phyloP scores from a whole-genome alignment of 2,329 filamentous ascomycete genomes.

The Mycocentrospora acerina region DNA sequence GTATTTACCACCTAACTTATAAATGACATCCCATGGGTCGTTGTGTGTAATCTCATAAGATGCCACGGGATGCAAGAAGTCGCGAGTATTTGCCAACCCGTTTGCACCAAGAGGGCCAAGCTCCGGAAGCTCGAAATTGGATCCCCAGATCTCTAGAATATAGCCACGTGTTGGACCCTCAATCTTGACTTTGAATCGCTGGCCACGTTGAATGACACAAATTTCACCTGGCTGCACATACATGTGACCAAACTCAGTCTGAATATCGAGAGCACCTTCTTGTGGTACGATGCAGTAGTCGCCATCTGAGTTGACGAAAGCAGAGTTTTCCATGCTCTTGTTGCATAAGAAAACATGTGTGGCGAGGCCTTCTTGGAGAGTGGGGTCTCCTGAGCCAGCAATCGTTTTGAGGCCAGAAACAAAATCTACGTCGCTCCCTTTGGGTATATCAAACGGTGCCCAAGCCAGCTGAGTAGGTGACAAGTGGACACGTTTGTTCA shows the following conservation, averaged over 20 bases:
- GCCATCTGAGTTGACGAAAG: slow-evolving; percentile 65
- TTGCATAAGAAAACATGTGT: slow-evolving; percentile 39
- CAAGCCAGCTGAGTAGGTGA: slow-evolving; percentile 42
- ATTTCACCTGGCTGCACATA: slow-evolving; percentile 79
- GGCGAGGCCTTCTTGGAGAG: slow-evolving; percentile 38
- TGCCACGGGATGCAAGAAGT: slow-evolving; percentile 74
- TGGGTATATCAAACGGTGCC: slow-evolving; percentile 41
- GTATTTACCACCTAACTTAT: slow-evolving; percentile 63
- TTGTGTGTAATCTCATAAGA: slow-evolving; percentile 56
- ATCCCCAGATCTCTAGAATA: slow-evolving; percentile 57
- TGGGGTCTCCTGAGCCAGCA: slow-evolving; percentile 43
- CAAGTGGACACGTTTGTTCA: slow-evolving; percentile 40
- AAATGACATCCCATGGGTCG: slow-evolving; percentile 48
- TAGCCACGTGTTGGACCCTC: slow-evolving; percentile 68
- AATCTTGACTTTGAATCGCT: slow-evolving; percentile 72
- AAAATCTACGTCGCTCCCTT: slow-evolving; percentile 38
- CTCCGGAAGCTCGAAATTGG: slow-evolving; percentile 42
- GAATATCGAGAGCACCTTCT: slow-evolving; percentile 71
- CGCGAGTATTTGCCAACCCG: slow-evolving; percentile 48
- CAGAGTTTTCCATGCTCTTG: slow-evolving; percentile 38
- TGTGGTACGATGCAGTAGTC: slow-evolving; percentile 77
- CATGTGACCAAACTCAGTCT: slow-evolving; percentile 73
- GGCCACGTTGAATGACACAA: slow-evolving; percentile 70
- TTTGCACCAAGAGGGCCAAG: slow-evolving; percentile 44
- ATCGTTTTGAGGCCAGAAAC: slow-evolving; percentile 40